Conservation (phyloP, 257 asterid genomes). For the Ajuga chamaepitys region DNA sequence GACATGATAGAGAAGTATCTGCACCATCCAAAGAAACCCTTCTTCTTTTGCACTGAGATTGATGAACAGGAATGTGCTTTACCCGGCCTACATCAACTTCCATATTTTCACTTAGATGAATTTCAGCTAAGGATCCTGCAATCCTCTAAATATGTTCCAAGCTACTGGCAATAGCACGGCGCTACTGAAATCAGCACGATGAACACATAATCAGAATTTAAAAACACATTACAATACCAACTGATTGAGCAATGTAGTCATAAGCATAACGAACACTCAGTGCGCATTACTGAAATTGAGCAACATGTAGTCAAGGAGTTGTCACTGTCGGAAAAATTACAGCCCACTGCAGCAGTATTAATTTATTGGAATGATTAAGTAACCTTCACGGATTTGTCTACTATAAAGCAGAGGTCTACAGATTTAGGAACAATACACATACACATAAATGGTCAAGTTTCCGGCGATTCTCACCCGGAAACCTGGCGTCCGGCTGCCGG, state of each 20-base stretch:
- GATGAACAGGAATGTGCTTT: constrained; percentile 23
- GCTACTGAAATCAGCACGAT: constrained; percentile 15
- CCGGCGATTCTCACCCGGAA: background rate
- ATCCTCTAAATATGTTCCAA: constrained; percentile 2
- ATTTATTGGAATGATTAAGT: no score
- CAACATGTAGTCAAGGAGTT: no score
- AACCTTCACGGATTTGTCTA: no score
- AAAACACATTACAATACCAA: background rate
- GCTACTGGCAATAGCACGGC: constrained; percentile 16
- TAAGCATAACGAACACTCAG: no score
- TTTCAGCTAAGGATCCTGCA: constrained; percentile 9
- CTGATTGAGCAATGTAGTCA: background rate
- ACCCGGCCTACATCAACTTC: constrained; percentile 30
- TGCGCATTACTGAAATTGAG: no score
- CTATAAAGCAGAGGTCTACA: no score
- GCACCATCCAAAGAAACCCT: constrained; percentile 37
- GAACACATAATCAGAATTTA: background rate
- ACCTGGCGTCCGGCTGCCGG: background rate
- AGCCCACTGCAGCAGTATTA: no score
- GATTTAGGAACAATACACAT: no score
- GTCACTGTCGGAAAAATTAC: no score
- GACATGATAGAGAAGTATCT: constrained; percentile 21
- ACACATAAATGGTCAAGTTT: no score
- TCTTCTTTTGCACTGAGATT: constrained; percentile 55
- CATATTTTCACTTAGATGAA: constrained; percentile 25